Base-by-base conservation (phyloP, 2,329 filamentous ascomycete genomes). In the Cladosporium phlei region DNA sequence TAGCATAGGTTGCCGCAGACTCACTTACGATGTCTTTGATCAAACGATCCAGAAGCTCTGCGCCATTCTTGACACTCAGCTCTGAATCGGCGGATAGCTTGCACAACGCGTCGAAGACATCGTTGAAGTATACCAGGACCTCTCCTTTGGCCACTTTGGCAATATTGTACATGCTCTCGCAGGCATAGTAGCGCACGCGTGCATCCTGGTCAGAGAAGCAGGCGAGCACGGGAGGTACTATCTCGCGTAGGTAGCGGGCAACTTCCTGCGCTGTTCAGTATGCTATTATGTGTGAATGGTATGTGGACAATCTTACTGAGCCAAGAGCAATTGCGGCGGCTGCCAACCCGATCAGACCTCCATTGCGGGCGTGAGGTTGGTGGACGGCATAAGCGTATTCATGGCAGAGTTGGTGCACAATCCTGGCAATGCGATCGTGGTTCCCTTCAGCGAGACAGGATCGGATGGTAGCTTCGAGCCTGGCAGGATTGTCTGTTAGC, bases 81-180 rank as follows among this genome's bases (percentile, higher is more conserved):
- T 98, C 94, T 1, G 90, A 91, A 66, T 98, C 93, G 38, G 93
- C 93, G 12, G 91, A 90, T 57, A 98, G 80, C 79, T 96, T 97
- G 73, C 90, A 95, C 46, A 98, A 74, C 17, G 93, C 89, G 71
- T 98, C 93, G 63, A 98, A 98, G 53, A 98, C 93, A 60, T 94
- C 86, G 69, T 98, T 98, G 69, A 98, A 98, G 73, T 95, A 98
- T 30, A 94, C 80, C 55, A 98, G 70, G 16, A 98, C 93, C 69
- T 98, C 93, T 28, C 94, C 93, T 69, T 98, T 98, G 51, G 91
- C 93, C 38, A 98, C 93, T 71, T 98, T 98, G 62, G 93, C 90
- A 63, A 98, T 98, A 69, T 98, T 98, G 72, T 98, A 98, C 93
- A 98, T 98, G 67, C 90, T 94, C 73, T 98, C 93, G 70, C 93